Evolutionary conservation across 495 filamentous ascomycete species (phyloP).

Genomic region (Neurospora sp.): DNA sequence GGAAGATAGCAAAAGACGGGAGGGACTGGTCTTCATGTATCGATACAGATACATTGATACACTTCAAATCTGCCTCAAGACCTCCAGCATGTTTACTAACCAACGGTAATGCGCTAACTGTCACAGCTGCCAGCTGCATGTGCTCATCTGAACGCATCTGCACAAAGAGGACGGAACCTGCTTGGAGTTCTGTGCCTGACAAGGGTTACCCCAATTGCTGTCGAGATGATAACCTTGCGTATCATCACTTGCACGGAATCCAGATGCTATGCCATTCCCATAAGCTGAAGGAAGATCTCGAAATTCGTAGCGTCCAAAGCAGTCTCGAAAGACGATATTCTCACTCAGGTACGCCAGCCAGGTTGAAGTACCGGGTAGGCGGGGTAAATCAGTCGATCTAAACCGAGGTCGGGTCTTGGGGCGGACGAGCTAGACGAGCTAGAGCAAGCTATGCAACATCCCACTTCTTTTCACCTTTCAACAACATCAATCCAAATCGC

Average conservation of each 20-base stretch:
- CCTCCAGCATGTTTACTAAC: not conserved
- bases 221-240: not conserved
- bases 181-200: not conserved
- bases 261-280: not conserved
- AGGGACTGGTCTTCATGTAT: no score
- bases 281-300: not conserved
- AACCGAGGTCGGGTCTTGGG: not conserved
- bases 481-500: not conserved
- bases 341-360: no score
- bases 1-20: no score
- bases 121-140: not conserved
- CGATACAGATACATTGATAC: no score
- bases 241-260: not conserved
- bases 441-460: not conserved
- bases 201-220: not conserved
- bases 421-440: not conserved
- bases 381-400: not conserved
- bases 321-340: not conserved
- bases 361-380: not conserved
- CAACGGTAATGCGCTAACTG: not conserved
- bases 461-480: not conserved
- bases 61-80: not conserved
- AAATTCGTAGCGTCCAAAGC: not conserved
- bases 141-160: not conserved
- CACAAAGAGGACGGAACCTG: not conserved